These are phyloP conservation scores for Curvularia sp. DNA, from an alignment of 2,329 filamentous ascomycete genomes.

Conservation along the genomic window DNA sequence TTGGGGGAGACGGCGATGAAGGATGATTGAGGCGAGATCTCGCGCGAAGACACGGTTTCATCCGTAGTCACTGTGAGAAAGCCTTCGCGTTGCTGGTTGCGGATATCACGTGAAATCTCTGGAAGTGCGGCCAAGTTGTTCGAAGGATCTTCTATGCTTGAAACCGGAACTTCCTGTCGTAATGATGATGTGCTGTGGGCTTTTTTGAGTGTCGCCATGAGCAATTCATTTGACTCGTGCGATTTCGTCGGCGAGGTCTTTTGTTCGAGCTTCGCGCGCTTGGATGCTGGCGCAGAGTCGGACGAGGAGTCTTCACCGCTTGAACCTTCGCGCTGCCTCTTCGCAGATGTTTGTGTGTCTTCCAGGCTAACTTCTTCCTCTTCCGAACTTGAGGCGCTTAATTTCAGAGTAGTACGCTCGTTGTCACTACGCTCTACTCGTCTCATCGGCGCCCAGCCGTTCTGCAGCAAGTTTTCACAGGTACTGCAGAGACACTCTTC, in stretches of 20 bases:
- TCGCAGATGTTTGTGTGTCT: slow-evolving; percentile 25
- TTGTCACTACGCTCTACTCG: slow-evolving; percentile 46
- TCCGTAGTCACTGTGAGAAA: slow-evolving; percentile 39
- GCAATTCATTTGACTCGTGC: slow-evolving; percentile 26
- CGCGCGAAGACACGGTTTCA: slow-evolving; percentile 39
- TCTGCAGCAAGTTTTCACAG: slow-evolving; percentile 76
- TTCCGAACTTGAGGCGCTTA: slow-evolving; percentile 13
- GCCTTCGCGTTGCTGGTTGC: slow-evolving; percentile 43
- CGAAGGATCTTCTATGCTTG: slow-evolving; percentile 43
- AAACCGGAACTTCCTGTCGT: slow-evolving; percentile 39
- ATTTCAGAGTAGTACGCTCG: slow-evolving; percentile 25
- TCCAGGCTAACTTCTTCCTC: slow-evolving; percentile 5
- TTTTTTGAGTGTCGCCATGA: slow-evolving; percentile 40
- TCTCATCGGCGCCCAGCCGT: slow-evolving; percentile 76
- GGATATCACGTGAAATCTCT: slow-evolving; percentile 34
- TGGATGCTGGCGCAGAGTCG: slow-evolving; percentile 24
- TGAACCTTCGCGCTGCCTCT: slow-evolving; percentile 39
- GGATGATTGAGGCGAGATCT: slow-evolving; percentile 41
- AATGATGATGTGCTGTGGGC: slow-evolving; percentile 44
- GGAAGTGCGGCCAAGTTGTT: slow-evolving; percentile 26
- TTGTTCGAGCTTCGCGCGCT: slow-evolving; percentile 24
- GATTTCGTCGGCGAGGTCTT: slow-evolving; percentile 20
- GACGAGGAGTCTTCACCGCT: slow-evolving; percentile 19
- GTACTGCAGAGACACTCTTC: slow-evolving; percentile 92
- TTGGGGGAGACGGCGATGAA: slow-evolving; percentile 40